Percentiles rank a stretch among this genome's conserved stretches.
These are phyloP conservation scores for Phellinidium pouzarii DNA, from an alignment of 1,284 basidiomycete genomes.

Conservation along the genomic window DNA sequence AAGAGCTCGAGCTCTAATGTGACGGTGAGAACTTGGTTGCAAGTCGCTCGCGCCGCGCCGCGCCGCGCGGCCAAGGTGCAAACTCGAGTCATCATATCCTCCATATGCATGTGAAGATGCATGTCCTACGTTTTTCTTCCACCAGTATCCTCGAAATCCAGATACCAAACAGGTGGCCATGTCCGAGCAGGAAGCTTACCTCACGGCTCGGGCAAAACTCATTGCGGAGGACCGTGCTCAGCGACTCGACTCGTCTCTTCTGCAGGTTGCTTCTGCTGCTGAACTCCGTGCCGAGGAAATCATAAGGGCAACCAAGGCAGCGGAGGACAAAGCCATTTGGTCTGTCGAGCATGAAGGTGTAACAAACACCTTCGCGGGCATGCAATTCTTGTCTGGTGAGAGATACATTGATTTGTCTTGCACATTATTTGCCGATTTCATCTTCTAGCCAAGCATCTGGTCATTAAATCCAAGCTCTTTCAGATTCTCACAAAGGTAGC, in stretches of 20 bases:
- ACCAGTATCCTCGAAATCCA: no score
- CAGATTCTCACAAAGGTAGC: slow-evolving; percentile 49
- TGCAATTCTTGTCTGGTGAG: slow-evolving; percentile 65
- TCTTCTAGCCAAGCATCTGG: slow-evolving; percentile 44
- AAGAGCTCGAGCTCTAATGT: no score
- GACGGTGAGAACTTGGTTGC: no score
- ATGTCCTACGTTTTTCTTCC: no score
- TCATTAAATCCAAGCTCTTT: slow-evolving; percentile 53
- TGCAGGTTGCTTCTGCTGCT: slow-evolving; percentile 28
- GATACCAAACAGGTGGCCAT: no score
- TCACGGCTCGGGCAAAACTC: slow-evolving; percentile 36
- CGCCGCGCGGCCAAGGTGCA: no score
- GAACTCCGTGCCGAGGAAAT: slow-evolving; percentile 51
- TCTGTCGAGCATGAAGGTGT: slow-evolving; percentile 42
- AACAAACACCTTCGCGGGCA: slow-evolving; percentile 62
- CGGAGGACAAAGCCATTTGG: slow-evolving; percentile 57
- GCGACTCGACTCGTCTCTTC: slow-evolving; percentile 32
- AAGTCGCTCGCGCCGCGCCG: no score
- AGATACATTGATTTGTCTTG: slow-evolving; percentile 6
- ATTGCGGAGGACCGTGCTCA: slow-evolving; percentile 45
- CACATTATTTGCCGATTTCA: neutral
- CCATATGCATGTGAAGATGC: no score
- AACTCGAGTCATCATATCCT: no score
- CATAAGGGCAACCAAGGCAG: slow-evolving; percentile 43
- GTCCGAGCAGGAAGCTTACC: slow-evolving; percentile 28